Conservation (phyloP, 2,329 filamentous ascomycete species). For the Aspergillus uvarum region DNA sequence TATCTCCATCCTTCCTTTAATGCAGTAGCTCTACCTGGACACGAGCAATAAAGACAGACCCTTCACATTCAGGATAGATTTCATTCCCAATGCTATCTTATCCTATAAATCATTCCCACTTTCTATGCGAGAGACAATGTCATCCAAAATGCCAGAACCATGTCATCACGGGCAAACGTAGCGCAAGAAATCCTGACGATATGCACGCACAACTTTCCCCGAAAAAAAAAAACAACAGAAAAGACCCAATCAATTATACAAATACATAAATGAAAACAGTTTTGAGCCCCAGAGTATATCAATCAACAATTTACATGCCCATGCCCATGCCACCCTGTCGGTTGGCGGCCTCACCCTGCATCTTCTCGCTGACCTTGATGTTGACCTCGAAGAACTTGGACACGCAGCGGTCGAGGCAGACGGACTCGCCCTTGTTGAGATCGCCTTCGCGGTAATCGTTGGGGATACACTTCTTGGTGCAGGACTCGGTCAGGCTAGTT, state of each 20-base stretch:
- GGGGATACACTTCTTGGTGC: constrained; percentile 91
- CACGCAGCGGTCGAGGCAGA: constrained; percentile 96
- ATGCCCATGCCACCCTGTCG: constrained; percentile 58
- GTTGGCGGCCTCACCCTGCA: constrained; percentile 80
- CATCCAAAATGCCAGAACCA: not conserved
- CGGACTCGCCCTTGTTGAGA: constrained; percentile 97
- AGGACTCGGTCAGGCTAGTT: constrained; percentile 76
- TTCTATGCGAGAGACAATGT: not conserved
- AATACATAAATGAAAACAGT: constrained; percentile 1
- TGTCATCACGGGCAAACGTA: not conserved
- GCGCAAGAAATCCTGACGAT: not conserved
- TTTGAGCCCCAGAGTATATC: constrained; percentile 4
- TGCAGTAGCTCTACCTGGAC: no score
- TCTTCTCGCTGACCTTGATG: constrained; percentile 94
- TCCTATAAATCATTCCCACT: not conserved
- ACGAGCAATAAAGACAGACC: no score
- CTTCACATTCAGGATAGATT: no score
- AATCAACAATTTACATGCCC: constrained; percentile 41
- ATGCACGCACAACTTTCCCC: not conserved
- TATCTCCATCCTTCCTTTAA: no score
- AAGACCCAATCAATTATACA: constrained; percentile 15
- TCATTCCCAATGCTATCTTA: not conserved
- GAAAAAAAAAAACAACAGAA: not conserved
- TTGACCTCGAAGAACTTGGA: constrained; percentile 99
- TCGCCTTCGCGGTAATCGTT: constrained; percentile 91